Conservation (phyloP, 805 yeast species). For the Metschnikowia drakensbergensis region DNA sequence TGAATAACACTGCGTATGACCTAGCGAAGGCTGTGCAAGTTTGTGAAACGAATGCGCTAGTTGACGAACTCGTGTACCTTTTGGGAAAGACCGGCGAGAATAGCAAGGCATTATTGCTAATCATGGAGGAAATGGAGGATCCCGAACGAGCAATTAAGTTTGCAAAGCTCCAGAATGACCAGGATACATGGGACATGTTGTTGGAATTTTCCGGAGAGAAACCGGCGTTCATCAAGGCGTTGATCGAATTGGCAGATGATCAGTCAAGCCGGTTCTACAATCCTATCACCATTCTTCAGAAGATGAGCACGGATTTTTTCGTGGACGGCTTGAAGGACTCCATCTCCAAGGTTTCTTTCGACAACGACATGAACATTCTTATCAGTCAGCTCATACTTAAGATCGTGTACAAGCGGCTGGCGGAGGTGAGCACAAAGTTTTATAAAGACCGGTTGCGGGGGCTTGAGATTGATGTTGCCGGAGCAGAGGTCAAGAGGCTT, state of each 20-base stretch:
- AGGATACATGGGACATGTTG: conserved; percentile 77
- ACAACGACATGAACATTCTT: conserved; percentile 50
- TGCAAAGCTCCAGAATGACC: conserved; percentile 63
- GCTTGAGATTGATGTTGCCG: conserved; percentile 21
- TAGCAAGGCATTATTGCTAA: conserved; percentile 67
- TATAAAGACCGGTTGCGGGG: conserved; percentile 26
- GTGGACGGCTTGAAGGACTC: conserved; percentile 65
- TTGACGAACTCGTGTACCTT: conserved; percentile 74
- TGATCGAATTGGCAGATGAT: conserved; percentile 66
- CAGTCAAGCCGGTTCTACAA: conserved; percentile 43
- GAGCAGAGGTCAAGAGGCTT: conserved; percentile 18
- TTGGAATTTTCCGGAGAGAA: conserved; percentile 65
- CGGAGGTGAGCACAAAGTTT: conserved; percentile 23
- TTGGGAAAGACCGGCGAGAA: conserved; percentile 81
- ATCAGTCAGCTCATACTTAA: conserved; percentile 52
- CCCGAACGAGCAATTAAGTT: conserved; percentile 78
- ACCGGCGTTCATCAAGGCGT: conserved; percentile 72
- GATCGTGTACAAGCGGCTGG: conserved; percentile 31
- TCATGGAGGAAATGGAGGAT: conserved; percentile 72
- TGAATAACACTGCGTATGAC: conserved; percentile 57
- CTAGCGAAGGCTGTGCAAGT: conserved; percentile 65
- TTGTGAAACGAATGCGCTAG: conserved; percentile 51
- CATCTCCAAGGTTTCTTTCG: conserved; percentile 56
- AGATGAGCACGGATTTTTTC: conserved; percentile 58
- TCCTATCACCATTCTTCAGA: conserved; percentile 63